Conservation (phyloP, 768 basidiomycete species). For the Lactarius vividus region DNA sequence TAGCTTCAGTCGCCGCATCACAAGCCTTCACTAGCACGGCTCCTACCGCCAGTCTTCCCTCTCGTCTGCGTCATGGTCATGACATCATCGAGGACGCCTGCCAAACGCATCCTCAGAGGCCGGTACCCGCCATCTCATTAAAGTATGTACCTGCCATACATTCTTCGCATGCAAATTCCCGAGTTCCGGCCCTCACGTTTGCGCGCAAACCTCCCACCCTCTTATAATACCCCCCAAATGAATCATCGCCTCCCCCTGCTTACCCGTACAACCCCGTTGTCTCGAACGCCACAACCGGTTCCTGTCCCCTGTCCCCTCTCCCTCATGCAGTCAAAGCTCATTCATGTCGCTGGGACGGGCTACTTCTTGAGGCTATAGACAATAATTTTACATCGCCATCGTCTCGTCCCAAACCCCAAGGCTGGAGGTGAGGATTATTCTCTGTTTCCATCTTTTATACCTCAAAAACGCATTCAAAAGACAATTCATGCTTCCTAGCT, state of each 20-base stretch:
- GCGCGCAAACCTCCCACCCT: slow-evolving; percentile 28
- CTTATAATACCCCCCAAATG: slow-evolving; percentile 24
- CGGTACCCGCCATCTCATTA: slow-evolving; percentile 35
- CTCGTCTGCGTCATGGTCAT: slow-evolving; percentile 44
- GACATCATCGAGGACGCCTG: slow-evolving; percentile 47
- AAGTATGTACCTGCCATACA: slow-evolving; percentile 29
- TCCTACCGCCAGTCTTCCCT: slow-evolving; percentile 34
- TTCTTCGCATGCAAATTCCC: slow-evolving; percentile 5
- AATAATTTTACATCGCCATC: slow-evolving; percentile 35
- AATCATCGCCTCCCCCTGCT: slow-evolving; percentile 30
- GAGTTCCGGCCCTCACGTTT: slow-evolving; percentile 28
- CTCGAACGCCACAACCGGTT: neutral
- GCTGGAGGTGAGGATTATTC: too few species aligned
- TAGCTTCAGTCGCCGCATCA: slow-evolving; percentile 18
- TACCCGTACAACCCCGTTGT: too few species aligned
- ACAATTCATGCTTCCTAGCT: too few species aligned
- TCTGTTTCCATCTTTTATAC: too few species aligned
- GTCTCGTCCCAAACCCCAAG: slow-evolving; percentile 5
- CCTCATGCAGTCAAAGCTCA: slow-evolving; percentile 33
- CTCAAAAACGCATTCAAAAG: too few species aligned
- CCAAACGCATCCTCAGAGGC: slow-evolving; percentile 46
- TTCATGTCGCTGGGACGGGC: slow-evolving; percentile 45
- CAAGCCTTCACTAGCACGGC: slow-evolving; percentile 38
- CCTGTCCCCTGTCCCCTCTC: slow-evolving; percentile 30
- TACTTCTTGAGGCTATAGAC: slow-evolving; percentile 45